Evolutionary conservation across 768 basidiomycete genomes (phyloP).

Genomic region (Kwoniella dendrophila): DNA sequence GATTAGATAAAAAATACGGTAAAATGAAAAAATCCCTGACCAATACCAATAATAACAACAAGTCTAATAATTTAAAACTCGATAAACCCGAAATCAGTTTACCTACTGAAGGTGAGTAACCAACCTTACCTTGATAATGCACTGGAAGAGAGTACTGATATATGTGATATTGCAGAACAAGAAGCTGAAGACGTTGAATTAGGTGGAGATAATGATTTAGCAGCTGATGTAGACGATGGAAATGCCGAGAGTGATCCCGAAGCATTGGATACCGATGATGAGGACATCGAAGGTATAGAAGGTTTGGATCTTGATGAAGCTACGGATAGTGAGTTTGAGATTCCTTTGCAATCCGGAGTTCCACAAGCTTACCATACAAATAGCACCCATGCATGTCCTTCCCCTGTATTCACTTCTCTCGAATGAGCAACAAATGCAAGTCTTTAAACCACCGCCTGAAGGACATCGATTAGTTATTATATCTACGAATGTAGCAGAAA

Average conservation of each 20-base stretch:
- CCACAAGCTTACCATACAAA: not conserved
- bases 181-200: slow-evolving; percentile 58
- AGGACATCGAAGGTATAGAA: slow-evolving; percentile 57
- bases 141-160: slow-evolving; percentile 10
- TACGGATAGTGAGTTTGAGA: slow-evolving; percentile 19
- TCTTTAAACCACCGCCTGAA: slow-evolving; percentile 80
- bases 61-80: slow-evolving; percentile 4
- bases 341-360: not conserved
- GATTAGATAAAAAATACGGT: slow-evolving; percentile 77
- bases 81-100: slow-evolving; percentile 7
- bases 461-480: slow-evolving; percentile 87
- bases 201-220: slow-evolving; percentile 62
- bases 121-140: too few species aligned
- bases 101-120: slow-evolving; percentile 22
- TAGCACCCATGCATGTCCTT: slow-evolving; percentile 91
- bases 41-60: too few species aligned
- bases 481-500: slow-evolving; percentile 95
- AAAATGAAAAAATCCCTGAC: slow-evolving; percentile 60
- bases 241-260: slow-evolving; percentile 66
- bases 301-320: slow-evolving; percentile 57
- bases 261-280: slow-evolving; percentile 66
- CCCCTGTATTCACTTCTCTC: slow-evolving; percentile 91
- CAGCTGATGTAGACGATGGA: slow-evolving; percentile 63
- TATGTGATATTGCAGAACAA: slow-evolving; percentile 44
- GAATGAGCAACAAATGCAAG: slow-evolving; percentile 91